phyloP scores from a whole-genome alignment of 2,329 filamentous ascomycete genomes.

The Pseudofabraea citricarpa region DNA sequence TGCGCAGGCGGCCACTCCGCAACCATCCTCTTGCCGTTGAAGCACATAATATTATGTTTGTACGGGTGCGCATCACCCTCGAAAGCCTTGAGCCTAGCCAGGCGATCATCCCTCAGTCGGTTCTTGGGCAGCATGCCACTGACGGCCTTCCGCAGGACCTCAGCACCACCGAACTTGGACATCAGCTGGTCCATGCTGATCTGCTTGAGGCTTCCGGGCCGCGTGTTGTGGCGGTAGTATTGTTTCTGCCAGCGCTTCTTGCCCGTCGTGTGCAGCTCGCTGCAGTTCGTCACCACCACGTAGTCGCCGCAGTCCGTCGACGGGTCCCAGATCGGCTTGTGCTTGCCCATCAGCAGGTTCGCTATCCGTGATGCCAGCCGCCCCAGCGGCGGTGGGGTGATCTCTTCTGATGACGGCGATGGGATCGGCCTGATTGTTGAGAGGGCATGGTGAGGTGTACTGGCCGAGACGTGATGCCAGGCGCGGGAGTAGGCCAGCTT shows the following conservation, averaged over 20 bases:
- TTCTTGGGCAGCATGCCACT: conserved; percentile 99
- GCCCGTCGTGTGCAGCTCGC: conserved; percentile 80
- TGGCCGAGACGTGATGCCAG: conserved; percentile 86
- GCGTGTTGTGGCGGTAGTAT: conserved; percentile 92
- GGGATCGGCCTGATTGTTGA: conserved; percentile 40
- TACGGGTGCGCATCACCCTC: conserved; percentile 92
- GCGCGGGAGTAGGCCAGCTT: conserved; percentile 91
- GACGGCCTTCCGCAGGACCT: conserved; percentile 87
- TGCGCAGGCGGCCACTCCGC: conserved; percentile 14
- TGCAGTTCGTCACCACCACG: conserved; percentile 88
- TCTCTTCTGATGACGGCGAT: conserved; percentile 28
- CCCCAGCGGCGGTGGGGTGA: conserved; percentile 75
- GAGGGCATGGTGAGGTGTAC: conserved; percentile 56
- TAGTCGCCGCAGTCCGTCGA: conserved; percentile 99
- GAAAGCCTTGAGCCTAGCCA: conserved; percentile 90
- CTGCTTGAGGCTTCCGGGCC: conserved; percentile 78
- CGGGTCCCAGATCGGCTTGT: conserved; percentile 97
- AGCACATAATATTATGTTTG: conserved; percentile 76
- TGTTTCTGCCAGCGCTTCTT: conserved; percentile 91
- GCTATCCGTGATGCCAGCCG: conserved; percentile 87
- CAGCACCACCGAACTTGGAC: conserved; percentile 86
- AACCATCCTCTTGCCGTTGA: conserved; percentile 47
- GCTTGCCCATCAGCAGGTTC: conserved; percentile 89
- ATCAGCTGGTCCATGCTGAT: conserved; percentile 96
- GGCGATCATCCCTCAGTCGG: conserved; percentile 76